phyloP scores from a whole-genome alignment of 352 stramenopile genomes.

The Phytophthora tubulina region DNA sequence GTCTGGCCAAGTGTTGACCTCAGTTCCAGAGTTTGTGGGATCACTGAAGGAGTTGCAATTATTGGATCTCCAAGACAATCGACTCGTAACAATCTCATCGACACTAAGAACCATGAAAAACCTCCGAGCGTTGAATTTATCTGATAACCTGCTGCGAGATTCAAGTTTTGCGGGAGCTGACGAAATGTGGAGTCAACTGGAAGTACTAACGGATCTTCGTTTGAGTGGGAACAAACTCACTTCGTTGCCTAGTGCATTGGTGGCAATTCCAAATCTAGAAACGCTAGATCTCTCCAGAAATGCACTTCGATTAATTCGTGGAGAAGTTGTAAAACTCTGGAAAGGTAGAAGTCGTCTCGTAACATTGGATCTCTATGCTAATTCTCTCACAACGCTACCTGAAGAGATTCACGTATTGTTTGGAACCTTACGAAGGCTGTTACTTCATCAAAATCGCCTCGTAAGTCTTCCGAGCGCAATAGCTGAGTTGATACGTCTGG shows the following conservation, averaged over 20 bases:
- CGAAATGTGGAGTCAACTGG: conserved; percentile 30
- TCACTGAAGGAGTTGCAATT: conserved; percentile 36
- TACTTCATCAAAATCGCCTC: conserved; percentile 61
- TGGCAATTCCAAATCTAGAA: conserved; percentile 29
- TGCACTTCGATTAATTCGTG: conserved; percentile 27
- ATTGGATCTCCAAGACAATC: conserved; percentile 46
- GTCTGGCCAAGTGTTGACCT: conserved; percentile 22
- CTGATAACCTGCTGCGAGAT: conserved; percentile 51
- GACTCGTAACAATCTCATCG: conserved; percentile 27
- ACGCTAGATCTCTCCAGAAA: conserved; percentile 39
- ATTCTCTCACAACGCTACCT: conserved; percentile 47
- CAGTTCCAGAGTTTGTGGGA: conserved; percentile 31
- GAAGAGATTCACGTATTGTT: conserved; percentile 48
- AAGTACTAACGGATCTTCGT: conserved; percentile 20
- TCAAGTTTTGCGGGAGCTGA: conserved; percentile 36
- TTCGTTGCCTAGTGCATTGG: conserved; percentile 19
- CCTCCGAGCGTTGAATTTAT: conserved; percentile 47
- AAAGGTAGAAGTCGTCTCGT: conserved; percentile 27
- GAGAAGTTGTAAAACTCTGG: conserved; percentile 40
- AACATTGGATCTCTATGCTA: conserved; percentile 52
- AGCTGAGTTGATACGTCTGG: conserved; percentile 37
- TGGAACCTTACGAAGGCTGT: conserved; percentile 40
- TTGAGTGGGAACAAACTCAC: conserved; percentile 38
- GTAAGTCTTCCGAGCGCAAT: conserved; percentile 45
- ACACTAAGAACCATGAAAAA: conserved; percentile 28